Percentiles rank a stretch among this genome's conserved stretches.
Conservation (phyloP, 176 grass and related monocot genomes). For the Carex kokanica region DNA sequence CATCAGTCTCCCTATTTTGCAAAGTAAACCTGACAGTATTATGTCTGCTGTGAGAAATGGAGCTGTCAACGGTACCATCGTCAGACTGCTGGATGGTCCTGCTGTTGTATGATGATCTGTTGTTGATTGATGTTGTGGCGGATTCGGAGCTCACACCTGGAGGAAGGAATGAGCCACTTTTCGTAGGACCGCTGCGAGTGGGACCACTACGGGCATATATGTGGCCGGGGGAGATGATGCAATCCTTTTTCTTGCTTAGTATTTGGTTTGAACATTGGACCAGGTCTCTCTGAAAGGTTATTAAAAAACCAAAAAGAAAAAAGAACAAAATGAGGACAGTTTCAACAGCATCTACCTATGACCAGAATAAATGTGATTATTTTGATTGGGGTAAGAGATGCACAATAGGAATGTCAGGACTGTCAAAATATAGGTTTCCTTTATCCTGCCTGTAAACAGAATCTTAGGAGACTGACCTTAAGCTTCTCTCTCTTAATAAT, state of each 20-base stretch:
- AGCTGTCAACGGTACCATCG: constrained; percentile 89
- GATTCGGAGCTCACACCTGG: constrained; percentile 87
- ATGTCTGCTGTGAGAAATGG: constrained; percentile 68
- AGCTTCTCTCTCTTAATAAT: constrained; percentile 97
- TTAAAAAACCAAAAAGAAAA: background rate
- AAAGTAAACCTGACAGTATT: constrained; percentile 60
- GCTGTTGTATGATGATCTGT: constrained; percentile 70
- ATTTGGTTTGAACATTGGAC: constrained; percentile 84
- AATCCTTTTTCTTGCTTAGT: constrained; percentile 72
- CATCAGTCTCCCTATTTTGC: constrained; percentile 58
- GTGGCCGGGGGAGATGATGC: constrained; percentile 53
- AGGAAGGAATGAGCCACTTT: constrained; percentile 41
- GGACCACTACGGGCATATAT: constrained; percentile 8
- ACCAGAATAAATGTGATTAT: background rate
- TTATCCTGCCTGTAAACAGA: constrained; percentile 13
- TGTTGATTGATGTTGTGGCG: constrained; percentile 96
- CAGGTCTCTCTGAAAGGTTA: constrained; percentile 59
- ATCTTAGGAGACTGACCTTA: constrained; percentile 53
- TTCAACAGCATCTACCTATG: background rate
- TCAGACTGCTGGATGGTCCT: constrained; percentile 80
- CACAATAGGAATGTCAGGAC: constrained; percentile 3
- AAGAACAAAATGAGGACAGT: background rate
- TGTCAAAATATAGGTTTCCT: constrained; percentile 13
- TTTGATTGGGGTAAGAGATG: constrained; percentile 7
- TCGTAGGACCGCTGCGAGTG: constrained; percentile 24